A percentile compares a stretch with the other conserved stretches of the same genome.
These are phyloP conservation scores for Talaromyces ruber DNA, from an alignment of 495 filamentous ascomycete species.

Conservation along the genomic window DNA sequence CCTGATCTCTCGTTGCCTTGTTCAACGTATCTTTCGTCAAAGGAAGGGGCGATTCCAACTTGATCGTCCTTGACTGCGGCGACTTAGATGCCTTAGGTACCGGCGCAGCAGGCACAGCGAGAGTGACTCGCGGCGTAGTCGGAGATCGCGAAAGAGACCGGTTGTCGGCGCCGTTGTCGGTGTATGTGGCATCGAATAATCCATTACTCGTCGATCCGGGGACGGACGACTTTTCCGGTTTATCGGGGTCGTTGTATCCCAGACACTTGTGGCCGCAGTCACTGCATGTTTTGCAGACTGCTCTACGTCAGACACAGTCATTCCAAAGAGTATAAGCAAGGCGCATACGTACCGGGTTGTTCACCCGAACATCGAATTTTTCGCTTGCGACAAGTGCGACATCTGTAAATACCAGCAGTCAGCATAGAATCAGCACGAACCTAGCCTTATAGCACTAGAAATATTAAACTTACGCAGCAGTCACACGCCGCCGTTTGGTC, in stretches of 20 bases:
- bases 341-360: constrained; percentile 41
- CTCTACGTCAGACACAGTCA: not conserved
- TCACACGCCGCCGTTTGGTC: constrained; percentile 71
- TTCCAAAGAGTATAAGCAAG: not conserved
- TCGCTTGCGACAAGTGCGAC: constrained; percentile 71
- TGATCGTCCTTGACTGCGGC: constrained; percentile 8
- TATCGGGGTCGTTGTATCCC: constrained; percentile 49
- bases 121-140: constrained; percentile 54
- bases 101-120: constrained; percentile 4
- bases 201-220: constrained; percentile 12
- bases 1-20: constrained; percentile 22
- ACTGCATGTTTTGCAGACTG: constrained; percentile 61
- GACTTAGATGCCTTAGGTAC: constrained; percentile 11
- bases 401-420: constrained; percentile 34
- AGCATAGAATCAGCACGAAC: not conserved
- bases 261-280: constrained; percentile 66
- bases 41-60: constrained; percentile 8
- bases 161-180: not conserved
- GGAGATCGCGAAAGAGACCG: constrained; percentile 48
- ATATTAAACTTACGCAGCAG: constrained; percentile 59
- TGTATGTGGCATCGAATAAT: not conserved
- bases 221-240: constrained; percentile 12
- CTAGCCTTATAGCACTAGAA: constrained; percentile 9
- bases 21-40: constrained; percentile 14
- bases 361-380: constrained; percentile 80